These are phyloP conservation scores for Rhizoclosmatium sp. DNA, from an alignment of 192 early-diverging fungal species.

Conservation along the genomic window DNA sequence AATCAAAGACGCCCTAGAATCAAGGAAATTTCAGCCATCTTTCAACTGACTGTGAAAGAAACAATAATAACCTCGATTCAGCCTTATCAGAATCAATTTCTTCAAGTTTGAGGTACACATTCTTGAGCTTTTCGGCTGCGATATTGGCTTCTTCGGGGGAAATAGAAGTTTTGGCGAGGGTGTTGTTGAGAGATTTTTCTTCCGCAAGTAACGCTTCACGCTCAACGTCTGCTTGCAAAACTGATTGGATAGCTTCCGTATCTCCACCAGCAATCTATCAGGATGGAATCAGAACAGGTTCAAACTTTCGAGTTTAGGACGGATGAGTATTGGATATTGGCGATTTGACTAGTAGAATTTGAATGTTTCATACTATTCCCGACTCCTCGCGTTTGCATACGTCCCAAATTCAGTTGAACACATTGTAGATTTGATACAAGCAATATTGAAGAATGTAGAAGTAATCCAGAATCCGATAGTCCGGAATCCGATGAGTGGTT, in stretches of 20 bases:
- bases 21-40: neutral
- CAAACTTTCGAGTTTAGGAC: no score
- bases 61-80: conserved; percentile 71
- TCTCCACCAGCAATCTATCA: conserved; percentile 88
- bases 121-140: conserved; percentile 68
- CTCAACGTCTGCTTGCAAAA: conserved; percentile 92
- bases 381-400: no score
- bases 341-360: neutral
- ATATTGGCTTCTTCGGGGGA: conserved; percentile 57
- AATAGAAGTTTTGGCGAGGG: conserved; percentile 55
- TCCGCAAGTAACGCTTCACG: conserved; percentile 88
- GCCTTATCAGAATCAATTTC: conserved; percentile 98
- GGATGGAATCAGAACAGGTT: no score
- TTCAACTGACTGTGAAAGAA: neutral
- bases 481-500: no score
- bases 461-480: no score
- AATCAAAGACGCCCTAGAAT: conserved; percentile 55
- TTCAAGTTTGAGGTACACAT: conserved; percentile 83
- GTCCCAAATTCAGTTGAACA: no score
- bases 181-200: conserved; percentile 71
- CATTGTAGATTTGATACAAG: no score
- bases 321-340: neutral
- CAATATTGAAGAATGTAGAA: no score
- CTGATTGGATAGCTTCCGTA: conserved; percentile 83
- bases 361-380: no score